These are phyloP conservation scores for Colletotrichum scovillei DNA, from an alignment of 2,329 filamentous ascomycete genomes.

Conservation along the genomic window DNA sequence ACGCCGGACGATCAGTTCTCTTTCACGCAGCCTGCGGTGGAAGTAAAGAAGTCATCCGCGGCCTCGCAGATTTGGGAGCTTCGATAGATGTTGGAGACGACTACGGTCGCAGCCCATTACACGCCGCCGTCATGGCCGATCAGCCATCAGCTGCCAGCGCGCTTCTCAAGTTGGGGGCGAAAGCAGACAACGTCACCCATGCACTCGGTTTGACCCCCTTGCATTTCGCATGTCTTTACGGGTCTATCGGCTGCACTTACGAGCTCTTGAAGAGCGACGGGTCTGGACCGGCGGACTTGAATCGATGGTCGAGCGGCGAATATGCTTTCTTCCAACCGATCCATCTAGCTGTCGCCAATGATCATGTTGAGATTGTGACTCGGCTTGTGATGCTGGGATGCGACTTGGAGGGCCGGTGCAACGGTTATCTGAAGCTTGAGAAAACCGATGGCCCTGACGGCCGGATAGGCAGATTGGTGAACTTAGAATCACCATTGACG, in stretches of 20 bases:
- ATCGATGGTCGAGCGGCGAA: background rate
- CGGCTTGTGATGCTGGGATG: background rate
- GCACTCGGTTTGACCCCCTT: background rate
- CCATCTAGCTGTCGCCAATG: slow-evolving; percentile 9
- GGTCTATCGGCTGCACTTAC: background rate
- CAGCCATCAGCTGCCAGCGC: background rate
- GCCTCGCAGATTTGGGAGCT: background rate
- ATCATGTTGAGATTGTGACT: background rate
- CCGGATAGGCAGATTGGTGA: background rate
- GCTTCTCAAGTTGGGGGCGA: background rate
- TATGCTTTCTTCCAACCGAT: background rate
- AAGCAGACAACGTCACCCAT: background rate
- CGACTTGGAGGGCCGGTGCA: background rate
- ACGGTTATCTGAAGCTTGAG: slow-evolving; percentile 2
- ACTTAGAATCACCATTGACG: background rate
- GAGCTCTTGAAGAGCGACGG: background rate
- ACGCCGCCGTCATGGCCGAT: slow-evolving; percentile 6
- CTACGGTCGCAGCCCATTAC: slow-evolving; percentile 15
- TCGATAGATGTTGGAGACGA: background rate
- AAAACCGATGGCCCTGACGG: background rate
- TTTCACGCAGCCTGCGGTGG: slow-evolving; percentile 26
- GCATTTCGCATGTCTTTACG: slow-evolving; percentile 17
- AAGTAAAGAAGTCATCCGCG: background rate
- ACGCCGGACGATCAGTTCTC: background rate
- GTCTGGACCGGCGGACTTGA: background rate